Evolutionary conservation across 495 filamentous ascomycete species (phyloP), one percentile per base, ranked within the genome.

Genomic region (Daldinia decipiens): DNA sequence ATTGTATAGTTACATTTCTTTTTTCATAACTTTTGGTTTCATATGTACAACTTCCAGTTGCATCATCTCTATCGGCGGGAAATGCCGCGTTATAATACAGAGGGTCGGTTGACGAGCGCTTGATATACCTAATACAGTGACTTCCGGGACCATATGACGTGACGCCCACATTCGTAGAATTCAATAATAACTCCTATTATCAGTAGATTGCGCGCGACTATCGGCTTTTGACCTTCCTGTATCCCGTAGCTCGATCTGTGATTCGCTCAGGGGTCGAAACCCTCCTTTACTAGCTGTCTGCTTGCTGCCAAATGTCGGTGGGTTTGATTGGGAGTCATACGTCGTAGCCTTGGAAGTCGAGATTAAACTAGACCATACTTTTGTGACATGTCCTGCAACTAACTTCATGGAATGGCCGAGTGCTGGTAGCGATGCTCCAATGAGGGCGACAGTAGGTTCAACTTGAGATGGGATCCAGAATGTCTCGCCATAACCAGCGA

Each of bases 381-480:
- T 21, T 3, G 45, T 17, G 13, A 55, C n/a, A 32, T 11, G 53
- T 15, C 53, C 53, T 19, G 27, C 53, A 32, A 55, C 31, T 3
- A 19, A 11, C 7, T 3, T 55, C 15, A 55, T 31, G 15, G n/a
- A 19, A 19, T 55, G 53, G 17, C 31, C 31, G 8, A 57, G 54
- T 21, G 71, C 38, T 51, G 75, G 75, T 7, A 77, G 24, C 0
- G 75, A 71, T 5, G 75, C 47, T 13, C 75, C 75, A 11, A 77
- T 68, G 3, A 77, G 61, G 4, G 75, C 75, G n/a, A 76, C 64
- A 3, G 70, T 73, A 24, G 74, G 71, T 47, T 77, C 75, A 6
- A 76, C 52, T 51, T 74, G 67, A 2, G 62, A 65, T 4, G 75
- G 75, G 21, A 77, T 76, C 75, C 75, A 77, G 56, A 77, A 74